Percentiles rank a stretch among this genome's conserved stretches.
Evolutionary conservation across 768 basidiomycete genomes (phyloP).

Genomic region (Gelatoporia subvermispora): DNA sequence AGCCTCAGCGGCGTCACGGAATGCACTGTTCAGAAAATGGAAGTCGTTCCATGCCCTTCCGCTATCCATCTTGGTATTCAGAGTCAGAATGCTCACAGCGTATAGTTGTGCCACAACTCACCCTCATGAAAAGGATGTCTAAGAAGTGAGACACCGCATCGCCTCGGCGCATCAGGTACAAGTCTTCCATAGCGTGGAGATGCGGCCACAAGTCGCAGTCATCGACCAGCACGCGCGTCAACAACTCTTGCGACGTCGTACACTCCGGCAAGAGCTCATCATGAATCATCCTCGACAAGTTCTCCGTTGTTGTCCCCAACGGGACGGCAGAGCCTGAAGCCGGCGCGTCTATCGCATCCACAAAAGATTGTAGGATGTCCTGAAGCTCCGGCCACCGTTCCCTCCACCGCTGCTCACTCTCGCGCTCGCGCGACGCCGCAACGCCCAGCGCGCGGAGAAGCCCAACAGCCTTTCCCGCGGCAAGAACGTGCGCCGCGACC

Average conservation of each 20-base stretch:
- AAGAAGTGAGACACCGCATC: constrained; percentile 72
- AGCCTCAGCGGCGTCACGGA: constrained; percentile 59
- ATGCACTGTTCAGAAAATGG: constrained; percentile 78
- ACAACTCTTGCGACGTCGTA: constrained; percentile 40
- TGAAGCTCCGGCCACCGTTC: constrained; percentile 15
- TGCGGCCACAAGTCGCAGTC: constrained; percentile 66
- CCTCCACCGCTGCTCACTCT: constrained; percentile 11
- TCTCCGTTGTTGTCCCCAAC: constrained; percentile 43
- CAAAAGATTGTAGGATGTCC: constrained; percentile 2
- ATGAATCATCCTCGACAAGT: constrained; percentile 55
- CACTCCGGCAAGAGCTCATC: constrained; percentile 60
- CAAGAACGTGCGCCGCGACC: constrained; percentile 53
- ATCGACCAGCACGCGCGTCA: constrained; percentile 56
- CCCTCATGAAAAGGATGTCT: constrained; percentile 72
- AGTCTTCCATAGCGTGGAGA: constrained; percentile 56
- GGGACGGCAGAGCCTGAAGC: background rate
- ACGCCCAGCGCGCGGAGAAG: constrained; percentile 57
- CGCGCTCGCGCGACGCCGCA: constrained; percentile 9
- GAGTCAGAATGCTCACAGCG: background rate
- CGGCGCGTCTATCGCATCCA: background rate
- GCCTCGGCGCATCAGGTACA: constrained; percentile 75
- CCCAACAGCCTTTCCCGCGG: constrained; percentile 74
- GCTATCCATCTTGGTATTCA: constrained; percentile 58
- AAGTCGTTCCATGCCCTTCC: constrained; percentile 71
- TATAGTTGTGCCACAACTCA: constrained; percentile 27